Evolutionary conservation across 139 green algal species (phyloP), one percentile per base, ranked within the genome.

Genomic region (Coelastrella sp.): DNA sequence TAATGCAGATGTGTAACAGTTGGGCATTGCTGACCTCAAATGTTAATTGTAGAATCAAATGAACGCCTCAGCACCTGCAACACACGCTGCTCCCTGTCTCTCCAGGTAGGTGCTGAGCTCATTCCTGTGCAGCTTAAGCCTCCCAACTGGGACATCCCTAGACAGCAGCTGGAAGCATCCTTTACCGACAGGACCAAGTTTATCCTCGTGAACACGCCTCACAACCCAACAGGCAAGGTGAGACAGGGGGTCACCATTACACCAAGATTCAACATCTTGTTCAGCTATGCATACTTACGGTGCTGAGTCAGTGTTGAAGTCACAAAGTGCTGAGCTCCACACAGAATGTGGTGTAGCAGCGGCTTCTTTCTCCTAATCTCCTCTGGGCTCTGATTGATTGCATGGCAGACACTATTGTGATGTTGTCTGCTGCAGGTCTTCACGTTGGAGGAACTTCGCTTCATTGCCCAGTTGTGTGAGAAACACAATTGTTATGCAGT

Each of bases 191-290:
- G 41, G 8, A 96, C 94, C 74, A 93, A 92, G 78, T 83, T 94
- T 59, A 89, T 97, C 15, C 80, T 97, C 37, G 57, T 98, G 53
- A 98, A 98, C 89, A 94, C 88, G 4, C 95, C 95, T 1, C 94
- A 97, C 91, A 98, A 98, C 86, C 95, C 95, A 11, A 96, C 91
- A 7, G 93, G 83, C 23, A 93, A 91, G 83, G 69, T 79, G 41
- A 60, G 40, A 8, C 27, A 30, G 21, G 27, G 19, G 23, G n/a
- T n/a, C n/a, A n/a, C n/a, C n/a, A n/a, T n/a, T n/a, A n/a, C n/a
- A n/a, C n/a, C n/a, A n/a, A n/a, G n/a, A n/a, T n/a, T n/a, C n/a
- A n/a, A n/a, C n/a, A n/a, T n/a, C n/a, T n/a, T n/a, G n/a, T n/a
- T n/a, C n/a, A n/a, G n/a, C n/a, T n/a, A n/a, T n/a, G n/a, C n/a